A percentile compares a stretch with the other conserved stretches of the same genome.
Conservation (phyloP, 2,329 filamentous ascomycete genomes). For the Macrophomina tecta region DNA sequence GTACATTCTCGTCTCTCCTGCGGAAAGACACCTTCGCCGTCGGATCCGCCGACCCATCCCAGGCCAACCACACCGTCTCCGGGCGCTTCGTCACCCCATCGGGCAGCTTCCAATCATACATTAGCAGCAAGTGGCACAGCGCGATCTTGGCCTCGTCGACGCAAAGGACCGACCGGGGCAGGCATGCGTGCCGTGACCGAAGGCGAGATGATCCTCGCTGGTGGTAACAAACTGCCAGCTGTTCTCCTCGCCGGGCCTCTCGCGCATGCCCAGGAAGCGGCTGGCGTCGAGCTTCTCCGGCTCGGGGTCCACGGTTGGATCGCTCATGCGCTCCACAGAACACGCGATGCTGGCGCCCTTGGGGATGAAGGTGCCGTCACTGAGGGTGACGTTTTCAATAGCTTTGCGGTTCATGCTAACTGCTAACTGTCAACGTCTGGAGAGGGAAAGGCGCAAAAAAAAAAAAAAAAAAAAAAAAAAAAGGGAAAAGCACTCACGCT, state of each 20-base stretch:
- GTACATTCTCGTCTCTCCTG: not conserved
- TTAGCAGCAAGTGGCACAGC: slow-evolving; percentile 28
- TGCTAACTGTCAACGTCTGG: not conserved
- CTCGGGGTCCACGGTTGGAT: slow-evolving; percentile 27
- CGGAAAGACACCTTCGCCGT: not conserved
- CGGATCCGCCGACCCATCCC: not conserved
- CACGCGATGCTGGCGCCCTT: slow-evolving; percentile 32
- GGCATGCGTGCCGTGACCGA: slow-evolving; percentile 31
- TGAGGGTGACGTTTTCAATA: slow-evolving; percentile 34
- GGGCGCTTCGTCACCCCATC: not conserved
- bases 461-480: too few relatives aligned
- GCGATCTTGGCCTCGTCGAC: slow-evolving; percentile 30
- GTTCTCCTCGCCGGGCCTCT: slow-evolving; percentile 26
- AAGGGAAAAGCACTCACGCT: too few relatives aligned
- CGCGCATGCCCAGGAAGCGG: slow-evolving; percentile 30
- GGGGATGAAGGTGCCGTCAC: slow-evolving; percentile 37
- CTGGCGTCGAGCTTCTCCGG: slow-evolving; percentile 30
- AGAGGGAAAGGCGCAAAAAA: too few relatives aligned
- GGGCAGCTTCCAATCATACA: slow-evolving; percentile 27
- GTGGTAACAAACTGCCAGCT: slow-evolving; percentile 30
- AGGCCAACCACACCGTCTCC: not conserved
- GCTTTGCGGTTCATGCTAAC: not conserved
- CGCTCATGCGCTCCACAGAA: slow-evolving; percentile 5
- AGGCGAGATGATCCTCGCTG: slow-evolving; percentile 31
- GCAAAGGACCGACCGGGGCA: slow-evolving; percentile 31